A percentile compares a stretch with the other conserved stretches of the same genome.
phyloP scores from a whole-genome alignment of 2,329 filamentous ascomycete species.

The Dactylellina haptotyla region DNA sequence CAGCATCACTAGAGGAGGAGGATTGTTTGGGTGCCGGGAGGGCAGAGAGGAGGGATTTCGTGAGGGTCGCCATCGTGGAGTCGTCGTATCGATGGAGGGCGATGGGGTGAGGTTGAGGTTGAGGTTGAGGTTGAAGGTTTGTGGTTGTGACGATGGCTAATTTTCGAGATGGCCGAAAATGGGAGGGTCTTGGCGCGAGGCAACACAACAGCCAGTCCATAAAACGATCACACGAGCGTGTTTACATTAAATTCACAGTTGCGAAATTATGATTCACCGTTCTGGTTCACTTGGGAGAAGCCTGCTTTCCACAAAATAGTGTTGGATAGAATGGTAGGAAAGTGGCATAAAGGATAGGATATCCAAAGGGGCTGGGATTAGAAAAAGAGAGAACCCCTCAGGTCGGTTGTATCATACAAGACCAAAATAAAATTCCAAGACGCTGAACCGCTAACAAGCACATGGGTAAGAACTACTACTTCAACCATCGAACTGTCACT shows the following conservation, averaged over 20 bases:
- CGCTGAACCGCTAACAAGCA: conserved; percentile 24
- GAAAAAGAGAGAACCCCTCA: not conserved
- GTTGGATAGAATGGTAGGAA: not conserved
- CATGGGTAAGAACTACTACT: not conserved
- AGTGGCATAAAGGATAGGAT: not conserved
- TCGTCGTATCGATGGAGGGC: conserved; percentile 49
- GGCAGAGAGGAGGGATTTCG: conserved; percentile 56
- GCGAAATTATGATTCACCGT: too few relatives aligned
- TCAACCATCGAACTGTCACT: not conserved
- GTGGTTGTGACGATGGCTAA: conserved; percentile 4
- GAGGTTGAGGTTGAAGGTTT: conserved; percentile 12
- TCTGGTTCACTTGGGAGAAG: too few relatives aligned
- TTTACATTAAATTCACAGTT: too few relatives aligned
- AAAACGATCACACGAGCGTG: not conserved
- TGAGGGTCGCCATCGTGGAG: conserved; percentile 56
- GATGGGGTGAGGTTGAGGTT: conserved; percentile 53
- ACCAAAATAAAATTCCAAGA: conserved; percentile 2
- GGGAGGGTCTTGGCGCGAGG: conserved; percentile 14
- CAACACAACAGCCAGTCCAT: conserved; percentile 21
- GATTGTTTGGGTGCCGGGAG: conserved; percentile 57
- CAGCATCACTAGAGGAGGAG: conserved; percentile 49
- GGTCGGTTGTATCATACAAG: not conserved
- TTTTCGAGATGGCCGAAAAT: conserved; percentile 29
- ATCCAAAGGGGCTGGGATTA: not conserved
- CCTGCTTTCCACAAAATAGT: not conserved